Evolutionary conservation across 163 green algal species (phyloP), one percentile per base, ranked within the genome.

Genomic region (Prototheca cutis): DNA sequence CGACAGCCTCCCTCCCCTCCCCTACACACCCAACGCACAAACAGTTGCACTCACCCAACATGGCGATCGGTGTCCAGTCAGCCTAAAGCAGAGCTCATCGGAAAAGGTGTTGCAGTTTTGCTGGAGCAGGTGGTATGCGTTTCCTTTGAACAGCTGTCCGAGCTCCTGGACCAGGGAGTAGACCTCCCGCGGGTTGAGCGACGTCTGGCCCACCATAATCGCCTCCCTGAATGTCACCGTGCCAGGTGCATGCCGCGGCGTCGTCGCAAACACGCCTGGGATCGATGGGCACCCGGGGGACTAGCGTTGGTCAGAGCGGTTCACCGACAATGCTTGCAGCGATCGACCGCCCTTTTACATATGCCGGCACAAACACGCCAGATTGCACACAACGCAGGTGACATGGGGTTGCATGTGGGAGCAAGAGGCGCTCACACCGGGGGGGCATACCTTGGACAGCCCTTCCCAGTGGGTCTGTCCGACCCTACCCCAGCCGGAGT

Each of bases 221-320:
- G 67, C 73, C 64, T 91, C 81, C 7, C 89, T 65, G 24, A 81
- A 94, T 3, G 80, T 49, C 21, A 90, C 81, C 75, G 70, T 83
- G 2, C 84, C 84, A n/a, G 88, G 88, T 3, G 85, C 84, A 51
- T 89, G 77, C 1, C 73, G 67, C 2, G 88, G 87, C 6, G 68
- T 78, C 10, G 86, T 92, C 19, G 82, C 86, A 76, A 96, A 96
- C 2, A 96, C 74, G 6, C 89, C 89, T 28, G 77, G 84, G 49
- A 27, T 23, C 42, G 25, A 8, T 24, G 10, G 42, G 42, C 6
- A 24, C 8, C 36, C 10, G 36, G 36, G 10, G 13, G 36, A 13
- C 8, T 8, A 8, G 36, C 8, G 8, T 45, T 45, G 8, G 36
- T 45, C 36, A 13, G 36, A 8, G 36, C 8, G 36, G 10, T 45